Evolutionary conservation across 768 basidiomycete genomes (phyloP).

Genomic region (Lactifluus subvellereus): DNA sequence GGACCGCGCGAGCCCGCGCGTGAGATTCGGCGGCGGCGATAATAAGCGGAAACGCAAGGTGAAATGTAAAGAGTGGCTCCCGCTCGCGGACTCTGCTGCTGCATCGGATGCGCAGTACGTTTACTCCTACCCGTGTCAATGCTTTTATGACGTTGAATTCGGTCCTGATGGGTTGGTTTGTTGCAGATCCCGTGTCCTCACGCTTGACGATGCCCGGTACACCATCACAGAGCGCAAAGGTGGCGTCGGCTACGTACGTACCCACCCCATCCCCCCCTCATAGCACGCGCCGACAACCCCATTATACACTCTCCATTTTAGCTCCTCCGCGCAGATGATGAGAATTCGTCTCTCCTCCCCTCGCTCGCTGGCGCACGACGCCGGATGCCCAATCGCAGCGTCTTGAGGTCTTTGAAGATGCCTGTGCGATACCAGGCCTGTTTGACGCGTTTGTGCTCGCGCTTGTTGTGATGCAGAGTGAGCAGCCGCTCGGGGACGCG

Average conservation of each 20-base stretch:
- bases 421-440: not conserved
- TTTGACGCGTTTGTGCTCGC: constrained; percentile 16
- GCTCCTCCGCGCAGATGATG: constrained; percentile 1
- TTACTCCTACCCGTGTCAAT: not conserved
- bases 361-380: constrained; percentile 14
- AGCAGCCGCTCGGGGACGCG: constrained; percentile 11
- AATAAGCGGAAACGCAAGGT: constrained; percentile 12
- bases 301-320: not conserved
- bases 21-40: not conserved
- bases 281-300: too few relatives aligned
- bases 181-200: constrained; percentile 12
- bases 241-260: constrained; percentile 12
- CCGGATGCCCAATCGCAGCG: constrained; percentile 4
- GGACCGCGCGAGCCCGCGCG: constrained; percentile 16
- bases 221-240: constrained; percentile 10
- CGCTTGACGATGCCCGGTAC: constrained; percentile 4
- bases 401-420: constrained; percentile 13
- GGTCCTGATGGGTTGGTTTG: not conserved
- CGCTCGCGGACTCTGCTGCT: not conserved
- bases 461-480: constrained; percentile 9
- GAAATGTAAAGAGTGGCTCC: constrained; percentile 17
- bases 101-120: constrained; percentile 4
- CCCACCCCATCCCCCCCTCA: not conserved
- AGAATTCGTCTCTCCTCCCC: not conserved
- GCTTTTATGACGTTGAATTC: too few relatives aligned